Evolutionary conservation across 192 early-diverging fungal species (phyloP).

Genomic region (Coemansia sp.): DNA sequence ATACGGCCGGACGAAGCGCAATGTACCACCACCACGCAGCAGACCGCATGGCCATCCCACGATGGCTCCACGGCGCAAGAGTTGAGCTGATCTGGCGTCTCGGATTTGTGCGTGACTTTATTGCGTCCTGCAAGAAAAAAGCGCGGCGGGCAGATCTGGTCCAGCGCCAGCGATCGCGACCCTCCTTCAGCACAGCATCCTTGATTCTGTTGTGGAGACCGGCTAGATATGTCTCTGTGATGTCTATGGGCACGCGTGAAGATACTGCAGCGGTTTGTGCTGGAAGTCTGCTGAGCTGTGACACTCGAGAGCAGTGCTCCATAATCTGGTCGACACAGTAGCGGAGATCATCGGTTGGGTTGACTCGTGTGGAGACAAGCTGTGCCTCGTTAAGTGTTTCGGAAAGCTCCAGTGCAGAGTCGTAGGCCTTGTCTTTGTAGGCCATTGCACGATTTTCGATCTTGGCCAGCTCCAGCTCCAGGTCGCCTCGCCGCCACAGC

Average conservation of each 20-base stretch:
- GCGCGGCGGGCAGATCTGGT: conserved; percentile 71
- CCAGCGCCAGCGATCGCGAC: conserved; percentile 82
- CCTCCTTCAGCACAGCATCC: conserved; percentile 65
- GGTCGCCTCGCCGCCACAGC: conserved; percentile 77
- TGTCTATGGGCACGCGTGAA: conserved; percentile 49
- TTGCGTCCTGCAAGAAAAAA: conserved; percentile 81
- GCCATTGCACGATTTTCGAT: conserved; percentile 68
- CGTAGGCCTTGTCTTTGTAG: conserved; percentile 78
- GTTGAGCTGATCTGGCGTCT: conserved; percentile 63
- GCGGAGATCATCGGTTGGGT: conserved; percentile 57
- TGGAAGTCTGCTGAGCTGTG: background rate
- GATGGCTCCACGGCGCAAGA: conserved; percentile 55
- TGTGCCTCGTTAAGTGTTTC: conserved; percentile 54
- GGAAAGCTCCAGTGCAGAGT: conserved; percentile 80
- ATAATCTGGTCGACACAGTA: conserved; percentile 66
- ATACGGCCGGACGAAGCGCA: conserved; percentile 64
- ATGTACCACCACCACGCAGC: conserved; percentile 87
- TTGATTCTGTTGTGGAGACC: conserved; percentile 72
- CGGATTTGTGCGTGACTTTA: conserved; percentile 65
- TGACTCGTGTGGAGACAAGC: conserved; percentile 35
- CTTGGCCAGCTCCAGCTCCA: conserved; percentile 60
- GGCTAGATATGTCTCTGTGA: conserved; percentile 68
- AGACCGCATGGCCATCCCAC: conserved; percentile 37
- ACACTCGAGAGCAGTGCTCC: conserved; percentile 48
- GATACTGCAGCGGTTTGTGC: conserved; percentile 3